Percentiles rank a stretch among this genome's conserved stretches.
Conservation (phyloP, 495 filamentous ascomycete species). For the Annulohypoxylon moriforme region DNA sequence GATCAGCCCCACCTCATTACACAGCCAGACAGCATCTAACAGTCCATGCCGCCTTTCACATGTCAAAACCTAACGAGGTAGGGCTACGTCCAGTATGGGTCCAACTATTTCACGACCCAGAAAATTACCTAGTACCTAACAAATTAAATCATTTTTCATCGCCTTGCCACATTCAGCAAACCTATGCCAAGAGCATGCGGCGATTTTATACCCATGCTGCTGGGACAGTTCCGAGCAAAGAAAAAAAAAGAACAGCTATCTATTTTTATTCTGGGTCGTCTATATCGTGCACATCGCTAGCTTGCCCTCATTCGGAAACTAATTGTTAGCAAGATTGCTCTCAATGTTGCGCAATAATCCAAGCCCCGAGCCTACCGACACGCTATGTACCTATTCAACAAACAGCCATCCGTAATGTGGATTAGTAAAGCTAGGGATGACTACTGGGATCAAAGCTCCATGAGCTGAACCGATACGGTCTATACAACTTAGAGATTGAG, state of each 20-base stretch:
- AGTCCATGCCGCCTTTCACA: slow-evolving; percentile 30
- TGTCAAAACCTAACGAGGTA: slow-evolving; percentile 16
- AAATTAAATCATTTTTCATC: slow-evolving; percentile 10
- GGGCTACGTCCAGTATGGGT: slow-evolving; percentile 8
- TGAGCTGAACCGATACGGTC: neutral
- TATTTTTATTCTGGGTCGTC: neutral
- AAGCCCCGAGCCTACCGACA: neutral
- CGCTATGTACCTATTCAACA: slow-evolving; percentile 1
- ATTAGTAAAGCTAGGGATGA: neutral
- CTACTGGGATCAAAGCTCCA: neutral
- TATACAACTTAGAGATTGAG: neutral
- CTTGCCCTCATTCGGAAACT: neutral
- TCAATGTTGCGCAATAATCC: neutral
- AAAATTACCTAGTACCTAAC: slow-evolving; percentile 9
- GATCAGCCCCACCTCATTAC: slow-evolving; percentile 10
- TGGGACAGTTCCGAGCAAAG: slow-evolving; percentile 26
- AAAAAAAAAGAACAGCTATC: too few relatives aligned
- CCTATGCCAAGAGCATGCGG: slow-evolving; percentile 34
- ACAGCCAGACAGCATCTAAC: neutral
- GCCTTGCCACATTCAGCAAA: slow-evolving; percentile 17
- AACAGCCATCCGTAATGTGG: slow-evolving; percentile 14
- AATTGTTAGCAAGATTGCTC: neutral
- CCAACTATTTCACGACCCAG: neutral
- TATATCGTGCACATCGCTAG: neutral
- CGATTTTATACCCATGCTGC: slow-evolving; percentile 27